Conservation (phyloP, 1,284 basidiomycete genomes). For the Somion occarium region DNA sequence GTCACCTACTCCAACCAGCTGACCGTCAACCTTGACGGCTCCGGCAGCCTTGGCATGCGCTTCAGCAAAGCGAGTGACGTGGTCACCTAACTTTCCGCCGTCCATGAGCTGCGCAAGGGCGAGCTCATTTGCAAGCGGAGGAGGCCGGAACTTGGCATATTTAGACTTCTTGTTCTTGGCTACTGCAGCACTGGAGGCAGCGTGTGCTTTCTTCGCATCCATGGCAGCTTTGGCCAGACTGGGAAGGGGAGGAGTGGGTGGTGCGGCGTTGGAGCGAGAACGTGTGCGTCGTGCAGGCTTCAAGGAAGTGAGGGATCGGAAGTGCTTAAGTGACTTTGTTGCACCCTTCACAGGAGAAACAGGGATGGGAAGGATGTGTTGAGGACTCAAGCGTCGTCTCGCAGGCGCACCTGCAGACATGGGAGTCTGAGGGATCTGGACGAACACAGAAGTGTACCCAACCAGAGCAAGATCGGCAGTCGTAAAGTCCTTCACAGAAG, state of each 20-base stretch:
- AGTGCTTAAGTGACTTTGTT: constrained; percentile 22
- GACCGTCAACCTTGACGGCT: constrained; percentile 20
- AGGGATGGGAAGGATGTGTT: constrained; percentile 8
- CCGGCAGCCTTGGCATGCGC: constrained; percentile 42
- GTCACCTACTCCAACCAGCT: constrained; percentile 38
- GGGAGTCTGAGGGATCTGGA: constrained; percentile 45
- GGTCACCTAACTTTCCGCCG: constrained; percentile 53
- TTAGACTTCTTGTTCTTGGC: constrained; percentile 38
- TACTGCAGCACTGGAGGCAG: constrained; percentile 9
- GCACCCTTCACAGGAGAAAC: constrained; percentile 15
- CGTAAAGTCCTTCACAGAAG: constrained; percentile 37
- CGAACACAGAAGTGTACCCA: constrained; percentile 62
- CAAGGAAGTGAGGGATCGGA: constrained; percentile 25
- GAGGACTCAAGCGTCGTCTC: constrained; percentile 11
- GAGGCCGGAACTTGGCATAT: constrained; percentile 36
- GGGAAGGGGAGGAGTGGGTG: constrained; percentile 10
- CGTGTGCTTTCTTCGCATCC: constrained; percentile 12
- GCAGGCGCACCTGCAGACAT: constrained; percentile 16
- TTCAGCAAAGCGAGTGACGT: constrained; percentile 49
- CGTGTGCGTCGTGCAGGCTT: constrained; percentile 19
- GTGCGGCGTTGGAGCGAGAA: constrained; percentile 20
- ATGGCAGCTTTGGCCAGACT: constrained; percentile 6
- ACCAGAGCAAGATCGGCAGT: constrained; percentile 47
- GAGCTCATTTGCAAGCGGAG: constrained; percentile 56
- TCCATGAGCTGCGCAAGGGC: constrained; percentile 62